Base-by-base conservation (phyloP, 2,329 filamentous ascomycete genomes). In the Akanthomyces muscarius region DNA sequence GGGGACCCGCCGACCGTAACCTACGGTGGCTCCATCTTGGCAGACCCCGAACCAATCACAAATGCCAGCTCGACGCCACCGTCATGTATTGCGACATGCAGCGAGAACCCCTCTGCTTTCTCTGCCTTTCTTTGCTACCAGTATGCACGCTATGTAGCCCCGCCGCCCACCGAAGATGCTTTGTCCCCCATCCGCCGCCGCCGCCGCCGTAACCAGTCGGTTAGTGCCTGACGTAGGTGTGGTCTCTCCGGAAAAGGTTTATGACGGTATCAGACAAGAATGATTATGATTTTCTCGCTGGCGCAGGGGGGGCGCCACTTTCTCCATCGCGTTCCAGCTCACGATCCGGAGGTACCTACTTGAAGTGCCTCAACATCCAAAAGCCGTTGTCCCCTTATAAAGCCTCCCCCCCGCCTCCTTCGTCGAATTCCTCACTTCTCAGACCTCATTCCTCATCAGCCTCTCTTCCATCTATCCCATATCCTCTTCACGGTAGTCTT, bases 71-170 rank as follows among this genome's bases (percentile, higher is more conserved):
- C 14, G 25, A 62, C 50, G 50, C 58, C 59, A 55, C 50, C 60
- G 60, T 62, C 51, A 62, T 61, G 59, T 44, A 55, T 55, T 61
- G 50, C 51, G 51, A 61, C 38, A 47, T 58, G 42, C 28, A 11
- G 7, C 33, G 4, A 11, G 30, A 8, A 33, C 30, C 30, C 30
- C 30, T 33, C 30, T 33, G 30, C 21, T 21, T 21, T 21, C 21
- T 21, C 21, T 21, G 21, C 33, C 33, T 36, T 36, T 36, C 10
- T 42, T 28, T 50, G 23, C 21, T 21, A 23, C 51, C n/a, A 30
- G 21, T 21, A 21, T 21, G 21, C 21, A 21, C 21, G 21, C 21
- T 21, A 21, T 21, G 21, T 21, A 23, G 41, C 51, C n/a, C 53
- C 33, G 23, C 33, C 21, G 33, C 52, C 38, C 28, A 55, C 21